Percentiles rank a stretch among this genome's conserved stretches.
These are phyloP conservation scores for Periconia macrospinosa DNA, from an alignment of 2,329 filamentous ascomycete genomes.

Conservation along the genomic window DNA sequence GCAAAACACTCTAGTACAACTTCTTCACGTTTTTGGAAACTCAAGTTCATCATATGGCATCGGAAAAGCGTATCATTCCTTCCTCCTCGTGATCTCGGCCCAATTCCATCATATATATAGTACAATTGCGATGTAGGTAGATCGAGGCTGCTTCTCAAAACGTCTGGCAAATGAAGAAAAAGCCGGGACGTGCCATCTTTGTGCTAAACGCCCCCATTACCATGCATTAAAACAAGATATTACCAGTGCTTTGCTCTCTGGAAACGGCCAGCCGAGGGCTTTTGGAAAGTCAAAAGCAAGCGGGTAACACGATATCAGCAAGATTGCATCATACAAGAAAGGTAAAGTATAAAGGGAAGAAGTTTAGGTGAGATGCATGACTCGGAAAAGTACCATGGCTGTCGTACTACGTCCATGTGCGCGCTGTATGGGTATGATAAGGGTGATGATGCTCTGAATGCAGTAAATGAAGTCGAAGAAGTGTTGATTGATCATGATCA, in stretches of 20 bases:
- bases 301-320: not conserved
- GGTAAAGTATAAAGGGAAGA: slow-evolving; percentile 1
- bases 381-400: not conserved
- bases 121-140: slow-evolving; percentile 9
- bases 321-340: slow-evolving; percentile 15
- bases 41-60: not conserved
- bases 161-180: not conserved
- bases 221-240: slow-evolving; percentile 9
- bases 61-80: not conserved
- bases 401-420: slow-evolving; percentile 1
- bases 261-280: not conserved
- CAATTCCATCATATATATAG: slow-evolving; percentile 5
- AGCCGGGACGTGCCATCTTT: not conserved
- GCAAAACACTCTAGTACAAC: no score
- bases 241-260: not conserved
- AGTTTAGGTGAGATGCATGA: slow-evolving; percentile 1
- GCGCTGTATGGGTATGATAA: slow-evolving; percentile 11
- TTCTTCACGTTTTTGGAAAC: not conserved
- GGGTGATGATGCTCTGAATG: slow-evolving; percentile 6
- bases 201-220: slow-evolving; percentile 1
- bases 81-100: not conserved
- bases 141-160: not conserved
- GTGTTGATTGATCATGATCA: slow-evolving; percentile 8
- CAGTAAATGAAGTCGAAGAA: not conserved
- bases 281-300: not conserved